Conservation (phyloP, 441 rosid genomes). For the Erodium texanum region DNA sequence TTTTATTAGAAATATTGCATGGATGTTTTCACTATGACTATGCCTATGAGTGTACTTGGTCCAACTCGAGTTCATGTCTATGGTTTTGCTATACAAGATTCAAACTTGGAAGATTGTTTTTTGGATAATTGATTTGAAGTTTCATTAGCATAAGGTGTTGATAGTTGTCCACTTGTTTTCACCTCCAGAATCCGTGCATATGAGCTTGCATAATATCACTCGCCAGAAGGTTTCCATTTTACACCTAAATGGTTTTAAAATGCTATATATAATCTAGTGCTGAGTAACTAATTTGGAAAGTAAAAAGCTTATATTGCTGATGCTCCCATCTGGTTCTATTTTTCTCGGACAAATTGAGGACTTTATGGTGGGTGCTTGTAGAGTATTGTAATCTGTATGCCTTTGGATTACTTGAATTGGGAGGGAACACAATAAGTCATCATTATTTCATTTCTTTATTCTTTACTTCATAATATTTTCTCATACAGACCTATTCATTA, state of each 20-base stretch:
- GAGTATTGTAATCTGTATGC: not conserved
- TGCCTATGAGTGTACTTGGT: not conserved
- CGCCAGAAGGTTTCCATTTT: not conserved
- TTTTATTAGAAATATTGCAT: not conserved
- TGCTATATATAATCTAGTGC: not conserved
- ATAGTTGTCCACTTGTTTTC: not conserved
- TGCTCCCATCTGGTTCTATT: not conserved
- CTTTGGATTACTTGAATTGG: slow-evolving; percentile 9
- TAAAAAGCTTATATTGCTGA: not conserved
- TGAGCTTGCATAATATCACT: not conserved
- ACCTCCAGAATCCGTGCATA: not conserved
- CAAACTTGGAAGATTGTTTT: not conserved
- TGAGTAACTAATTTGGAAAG: not conserved
- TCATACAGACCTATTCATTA: not conserved
- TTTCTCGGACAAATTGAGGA: not conserved
- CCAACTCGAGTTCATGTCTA: not conserved
- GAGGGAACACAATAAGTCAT: not conserved
- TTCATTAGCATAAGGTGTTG: not conserved
- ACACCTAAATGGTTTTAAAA: not conserved
- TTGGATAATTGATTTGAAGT: not conserved
- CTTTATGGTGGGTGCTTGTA: too few relatives aligned
- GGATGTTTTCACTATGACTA: not conserved
- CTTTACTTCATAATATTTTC: not conserved
- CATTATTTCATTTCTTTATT: not conserved
- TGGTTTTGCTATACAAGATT: slow-evolving; percentile 8